Evolutionary conservation across 176 grass and related monocot genomes (phyloP).

Genomic region (Canna indica): DNA sequence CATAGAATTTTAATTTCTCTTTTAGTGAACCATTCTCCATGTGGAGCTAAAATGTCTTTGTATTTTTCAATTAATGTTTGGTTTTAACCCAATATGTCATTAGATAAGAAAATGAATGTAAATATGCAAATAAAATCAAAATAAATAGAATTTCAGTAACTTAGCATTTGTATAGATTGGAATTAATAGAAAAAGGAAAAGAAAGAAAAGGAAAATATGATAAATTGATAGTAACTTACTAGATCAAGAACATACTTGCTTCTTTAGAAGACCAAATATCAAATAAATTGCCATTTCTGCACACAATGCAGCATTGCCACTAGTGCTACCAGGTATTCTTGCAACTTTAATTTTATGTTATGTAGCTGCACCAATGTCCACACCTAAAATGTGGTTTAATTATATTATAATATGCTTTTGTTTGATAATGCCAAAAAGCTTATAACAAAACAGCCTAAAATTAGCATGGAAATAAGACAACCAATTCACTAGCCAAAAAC

Average conservation of each 20-base stretch:
- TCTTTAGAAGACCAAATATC: constrained; percentile 59
- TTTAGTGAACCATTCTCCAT: too few relatives aligned
- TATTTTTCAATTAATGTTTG: too few relatives aligned
- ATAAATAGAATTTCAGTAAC: neutral
- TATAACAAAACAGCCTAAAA: neutral
- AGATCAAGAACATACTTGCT: constrained; percentile 53
- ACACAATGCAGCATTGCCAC: constrained; percentile 70
- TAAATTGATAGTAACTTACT: neutral
- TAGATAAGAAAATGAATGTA: constrained; percentile 5
- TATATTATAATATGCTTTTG: neutral
- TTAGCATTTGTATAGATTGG: neutral
- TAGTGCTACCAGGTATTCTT: constrained; percentile 67
- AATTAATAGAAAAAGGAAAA: neutral
- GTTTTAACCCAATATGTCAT: neutral
- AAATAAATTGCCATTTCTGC: constrained; percentile 94
- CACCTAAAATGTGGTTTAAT: constrained; percentile 42
- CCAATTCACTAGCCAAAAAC: too few relatives aligned
- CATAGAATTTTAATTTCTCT: too few relatives aligned
- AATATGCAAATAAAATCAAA: neutral
- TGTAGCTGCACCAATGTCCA: constrained; percentile 77
- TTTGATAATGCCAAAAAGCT: neutral
- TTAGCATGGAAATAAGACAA: neutral
- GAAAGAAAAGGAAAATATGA: neutral
- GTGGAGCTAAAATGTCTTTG: too few relatives aligned
- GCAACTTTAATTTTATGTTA: constrained; percentile 85